phyloP scores from a whole-genome alignment of 805 yeast species.

The Lipomyces spencermartinsiae region DNA sequence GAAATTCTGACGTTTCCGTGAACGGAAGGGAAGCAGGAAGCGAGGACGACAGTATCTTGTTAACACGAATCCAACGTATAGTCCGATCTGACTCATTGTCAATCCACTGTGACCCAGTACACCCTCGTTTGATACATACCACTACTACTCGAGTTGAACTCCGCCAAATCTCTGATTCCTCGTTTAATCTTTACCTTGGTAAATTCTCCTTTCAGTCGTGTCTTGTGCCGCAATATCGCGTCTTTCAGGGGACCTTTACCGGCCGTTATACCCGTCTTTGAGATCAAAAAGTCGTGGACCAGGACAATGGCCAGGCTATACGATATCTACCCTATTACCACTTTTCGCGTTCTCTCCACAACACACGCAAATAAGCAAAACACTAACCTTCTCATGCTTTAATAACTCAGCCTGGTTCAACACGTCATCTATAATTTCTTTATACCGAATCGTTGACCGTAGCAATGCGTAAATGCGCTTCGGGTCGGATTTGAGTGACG shows the following conservation, averaged over 20 bases:
- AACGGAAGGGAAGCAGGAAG: conserved; percentile 20
- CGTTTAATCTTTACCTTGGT: conserved; percentile 76
- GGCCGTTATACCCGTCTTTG: conserved; percentile 81
- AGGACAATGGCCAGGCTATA: conserved; percentile 65
- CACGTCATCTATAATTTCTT: conserved; percentile 65
- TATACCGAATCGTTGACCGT: conserved; percentile 74
- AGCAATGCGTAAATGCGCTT: conserved; percentile 87
- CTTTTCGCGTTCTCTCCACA: conserved; percentile 30
- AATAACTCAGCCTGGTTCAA: conserved; percentile 73
- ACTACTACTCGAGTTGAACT: conserved; percentile 18
- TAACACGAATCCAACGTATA: conserved; percentile 60
- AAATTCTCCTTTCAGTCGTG: conserved; percentile 81
- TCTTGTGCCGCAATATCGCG: conserved; percentile 75
- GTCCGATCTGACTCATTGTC: conserved; percentile 21
- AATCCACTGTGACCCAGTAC: neutral
- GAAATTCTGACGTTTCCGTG: conserved; percentile 26
- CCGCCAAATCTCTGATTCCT: conserved; percentile 60
- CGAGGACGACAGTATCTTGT: conserved; percentile 60
- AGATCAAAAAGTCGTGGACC: conserved; percentile 80
- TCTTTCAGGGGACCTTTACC: conserved; percentile 89
- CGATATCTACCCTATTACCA: conserved; percentile 56
- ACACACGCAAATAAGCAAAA: neutral
- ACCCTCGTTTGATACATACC: conserved; percentile 3
- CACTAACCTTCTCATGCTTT: conserved; percentile 49
- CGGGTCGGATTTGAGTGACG: conserved; percentile 63